Percentiles rank a stretch among this genome's conserved stretches.
phyloP scores from a whole-genome alignment of 129 eudicot genomes.

The Calendula officinalis region DNA sequence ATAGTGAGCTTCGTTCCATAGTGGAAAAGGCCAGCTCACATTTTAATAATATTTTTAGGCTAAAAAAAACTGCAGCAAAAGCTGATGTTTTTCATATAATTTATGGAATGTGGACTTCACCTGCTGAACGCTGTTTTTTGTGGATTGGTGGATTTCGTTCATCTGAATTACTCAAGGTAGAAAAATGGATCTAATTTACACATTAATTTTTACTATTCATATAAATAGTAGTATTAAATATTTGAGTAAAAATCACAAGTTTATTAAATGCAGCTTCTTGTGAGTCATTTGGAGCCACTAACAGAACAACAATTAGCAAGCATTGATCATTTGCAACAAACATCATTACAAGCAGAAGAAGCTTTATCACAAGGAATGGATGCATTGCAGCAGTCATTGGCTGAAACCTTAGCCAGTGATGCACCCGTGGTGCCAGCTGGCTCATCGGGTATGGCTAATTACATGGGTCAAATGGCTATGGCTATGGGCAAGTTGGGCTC shows the following conservation, averaged over 20 bases:
- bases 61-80: slow-evolving; percentile 81
- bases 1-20: slow-evolving; percentile 64
- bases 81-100: slow-evolving; percentile 90
- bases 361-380: slow-evolving; percentile 98
- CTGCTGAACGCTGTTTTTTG: slow-evolving; percentile 92
- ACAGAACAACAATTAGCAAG: slow-evolving; percentile 85
- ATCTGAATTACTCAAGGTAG: slow-evolving; percentile 88
- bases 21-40: slow-evolving; percentile 72
- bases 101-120: slow-evolving; percentile 98
- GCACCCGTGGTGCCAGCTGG: slow-evolving; percentile 56
- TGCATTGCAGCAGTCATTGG: slow-evolving; percentile 85
- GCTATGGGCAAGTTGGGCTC: slow-evolving; percentile 97
- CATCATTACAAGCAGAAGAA: slow-evolving; percentile 93
- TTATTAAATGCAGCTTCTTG: slow-evolving; percentile 66
- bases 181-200: not conserved
- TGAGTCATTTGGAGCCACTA: slow-evolving; percentile 82
- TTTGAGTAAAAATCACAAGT: not conserved
- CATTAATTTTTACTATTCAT: slow-evolving; percentile 2
- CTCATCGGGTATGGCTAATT: slow-evolving; percentile 77
- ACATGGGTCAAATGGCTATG: slow-evolving; percentile 99
- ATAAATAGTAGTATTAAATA: not conserved
- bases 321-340: slow-evolving; percentile 66
- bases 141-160: slow-evolving; percentile 99
- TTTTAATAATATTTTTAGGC: slow-evolving; percentile 66
- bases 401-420: slow-evolving; percentile 73